These are phyloP conservation scores for Poa annua DNA, from an alignment of 176 grass and related monocot genomes.

Conservation along the genomic window DNA sequence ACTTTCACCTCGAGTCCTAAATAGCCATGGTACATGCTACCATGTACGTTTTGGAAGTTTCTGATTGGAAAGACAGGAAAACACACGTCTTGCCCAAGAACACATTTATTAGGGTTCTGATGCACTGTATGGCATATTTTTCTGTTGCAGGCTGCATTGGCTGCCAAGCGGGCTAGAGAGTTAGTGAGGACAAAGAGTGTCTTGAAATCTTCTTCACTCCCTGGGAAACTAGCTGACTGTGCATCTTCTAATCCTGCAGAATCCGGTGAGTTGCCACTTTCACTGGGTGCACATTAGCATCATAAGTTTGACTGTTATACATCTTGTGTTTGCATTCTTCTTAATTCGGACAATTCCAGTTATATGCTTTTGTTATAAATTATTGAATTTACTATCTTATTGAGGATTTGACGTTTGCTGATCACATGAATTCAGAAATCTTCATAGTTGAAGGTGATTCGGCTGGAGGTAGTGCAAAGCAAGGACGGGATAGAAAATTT, in stretches of 20 bases:
- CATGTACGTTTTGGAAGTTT: slow-evolving; percentile 8
- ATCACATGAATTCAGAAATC: slow-evolving; percentile 75
- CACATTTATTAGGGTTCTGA: slow-evolving; percentile 15
- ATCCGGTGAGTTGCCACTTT: slow-evolving; percentile 60
- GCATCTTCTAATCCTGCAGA: slow-evolving; percentile 85
- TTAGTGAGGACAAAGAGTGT: slow-evolving; percentile 93
- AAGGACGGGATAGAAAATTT: slow-evolving; percentile 95
- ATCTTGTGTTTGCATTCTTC: neutral
- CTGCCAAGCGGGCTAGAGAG: slow-evolving; percentile 92
- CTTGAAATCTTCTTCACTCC: slow-evolving; percentile 92
- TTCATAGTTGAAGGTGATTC: slow-evolving; percentile 99
- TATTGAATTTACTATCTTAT: slow-evolving; percentile 9
- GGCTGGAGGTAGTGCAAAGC: slow-evolving; percentile 95
- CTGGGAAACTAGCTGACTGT: slow-evolving; percentile 96
- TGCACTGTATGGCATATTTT: slow-evolving; percentile 6
- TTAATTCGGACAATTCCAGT: neutral
- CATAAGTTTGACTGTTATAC: slow-evolving; percentile 26
- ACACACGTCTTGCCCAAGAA: neutral
- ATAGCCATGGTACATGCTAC: neutral
- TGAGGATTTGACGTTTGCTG: slow-evolving; percentile 35
- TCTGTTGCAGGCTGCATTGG: slow-evolving; percentile 82
- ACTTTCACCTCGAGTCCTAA: slow-evolving; percentile 4
- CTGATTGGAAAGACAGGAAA: slow-evolving; percentile 7
- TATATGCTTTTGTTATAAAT: slow-evolving; percentile 6
- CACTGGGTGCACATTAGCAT: neutral